Evolutionary conservation across 768 basidiomycete genomes (phyloP).

Genomic region (Pholiota conissans): DNA sequence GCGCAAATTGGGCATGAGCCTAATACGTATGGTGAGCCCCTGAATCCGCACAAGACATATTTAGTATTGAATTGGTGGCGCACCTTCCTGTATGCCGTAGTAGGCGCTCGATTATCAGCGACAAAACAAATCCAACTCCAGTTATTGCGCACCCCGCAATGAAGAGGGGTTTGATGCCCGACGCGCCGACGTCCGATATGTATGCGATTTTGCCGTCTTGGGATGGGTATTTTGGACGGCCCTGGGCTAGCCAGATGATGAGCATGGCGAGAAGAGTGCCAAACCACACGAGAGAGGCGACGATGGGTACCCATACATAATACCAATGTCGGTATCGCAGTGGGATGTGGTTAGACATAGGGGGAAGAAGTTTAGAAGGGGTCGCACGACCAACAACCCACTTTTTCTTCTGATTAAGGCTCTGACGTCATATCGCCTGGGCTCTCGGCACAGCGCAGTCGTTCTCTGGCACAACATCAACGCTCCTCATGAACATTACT

Average conservation of each 20-base stretch:
- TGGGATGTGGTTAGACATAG: constrained; percentile 13
- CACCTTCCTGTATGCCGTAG: constrained; percentile 66
- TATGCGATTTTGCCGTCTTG: constrained; percentile 62
- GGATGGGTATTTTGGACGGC: constrained; percentile 57
- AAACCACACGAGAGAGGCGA: constrained; percentile 67
- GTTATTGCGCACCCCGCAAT: constrained; percentile 66
- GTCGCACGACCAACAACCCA: neutral
- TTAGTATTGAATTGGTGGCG: constrained; percentile 12
- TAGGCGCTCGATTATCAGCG: constrained; percentile 60
- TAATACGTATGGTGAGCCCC: constrained; percentile 19
- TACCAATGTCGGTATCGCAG: constrained; percentile 49
- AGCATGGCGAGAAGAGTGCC: constrained; percentile 67
- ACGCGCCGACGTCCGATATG: constrained; percentile 79
- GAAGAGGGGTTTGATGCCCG: constrained; percentile 74
- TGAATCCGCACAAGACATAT: neutral
- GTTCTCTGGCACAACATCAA: too few species aligned
- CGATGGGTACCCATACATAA: constrained; percentile 65
- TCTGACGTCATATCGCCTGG: too few species aligned
- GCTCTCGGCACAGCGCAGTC: too few species aligned
- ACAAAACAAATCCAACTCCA: constrained; percentile 58
- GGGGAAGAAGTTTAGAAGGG: neutral
- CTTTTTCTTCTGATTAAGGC: neutral
- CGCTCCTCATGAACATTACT: too few species aligned
- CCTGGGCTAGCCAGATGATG: constrained; percentile 69
- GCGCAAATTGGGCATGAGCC: constrained; percentile 61